Evolutionary conservation across 2,329 filamentous ascomycete genomes (phyloP).

Genomic region (Venturiaceae sp.): DNA sequence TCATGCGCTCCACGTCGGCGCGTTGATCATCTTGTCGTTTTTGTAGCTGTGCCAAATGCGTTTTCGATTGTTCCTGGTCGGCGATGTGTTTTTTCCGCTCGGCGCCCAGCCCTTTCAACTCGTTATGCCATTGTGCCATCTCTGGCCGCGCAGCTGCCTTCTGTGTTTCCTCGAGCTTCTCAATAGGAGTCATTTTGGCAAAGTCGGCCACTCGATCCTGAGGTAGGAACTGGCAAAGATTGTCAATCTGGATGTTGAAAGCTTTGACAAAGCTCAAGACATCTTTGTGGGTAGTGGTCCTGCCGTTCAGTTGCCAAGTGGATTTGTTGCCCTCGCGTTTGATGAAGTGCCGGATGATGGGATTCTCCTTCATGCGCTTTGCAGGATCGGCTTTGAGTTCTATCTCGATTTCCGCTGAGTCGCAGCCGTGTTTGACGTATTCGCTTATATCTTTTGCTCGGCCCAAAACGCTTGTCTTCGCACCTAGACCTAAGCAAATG

Average conservation of each 20-base stretch:
- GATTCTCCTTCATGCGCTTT: conserved; percentile 42
- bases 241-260: conserved; percentile 91
- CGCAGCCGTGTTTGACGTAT: conserved; percentile 84
- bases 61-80: conserved; percentile 48
- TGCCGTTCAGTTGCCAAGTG: conserved; percentile 68
- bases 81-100: conserved; percentile 56
- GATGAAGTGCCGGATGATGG: conserved; percentile 66
- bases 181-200: conserved; percentile 69
- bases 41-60: conserved; percentile 58
- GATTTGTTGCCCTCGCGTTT: conserved; percentile 72
- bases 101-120: conserved; percentile 61
- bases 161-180: conserved; percentile 76
- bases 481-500: conserved; percentile 87
- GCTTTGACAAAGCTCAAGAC: conserved; percentile 58
- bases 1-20: conserved; percentile 73
- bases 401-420: conserved; percentile 76
- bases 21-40: conserved; percentile 64
- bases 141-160: conserved; percentile 75
- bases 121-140: conserved; percentile 68
- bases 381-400: conserved; percentile 54
- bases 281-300: conserved; percentile 47
- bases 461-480: conserved; percentile 67
- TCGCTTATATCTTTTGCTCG: conserved; percentile 77
- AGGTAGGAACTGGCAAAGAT: conserved; percentile 91
- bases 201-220: conserved; percentile 96